Evolutionary conservation across 108 stramenopile species (phyloP).

Genomic region (Nitzschia sp.): DNA sequence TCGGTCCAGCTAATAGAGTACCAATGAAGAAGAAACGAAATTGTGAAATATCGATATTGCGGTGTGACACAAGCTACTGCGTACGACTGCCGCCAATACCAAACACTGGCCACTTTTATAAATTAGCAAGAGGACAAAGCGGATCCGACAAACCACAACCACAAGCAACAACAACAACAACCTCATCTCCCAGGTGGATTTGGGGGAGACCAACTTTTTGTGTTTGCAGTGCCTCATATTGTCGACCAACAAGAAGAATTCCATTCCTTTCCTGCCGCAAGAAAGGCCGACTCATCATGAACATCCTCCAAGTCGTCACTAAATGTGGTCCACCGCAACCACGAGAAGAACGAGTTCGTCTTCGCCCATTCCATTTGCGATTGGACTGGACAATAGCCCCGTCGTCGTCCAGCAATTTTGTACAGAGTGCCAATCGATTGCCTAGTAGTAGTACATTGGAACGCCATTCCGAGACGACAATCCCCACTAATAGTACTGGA

Average conservation of each 20-base stretch:
- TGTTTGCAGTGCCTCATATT: conserved; percentile 62
- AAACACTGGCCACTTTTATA: conserved; percentile 51
- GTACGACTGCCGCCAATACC: conserved; percentile 50
- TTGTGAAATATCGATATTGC: conserved; percentile 47
- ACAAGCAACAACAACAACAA: too few species aligned
- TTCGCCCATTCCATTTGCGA: conserved; percentile 47
- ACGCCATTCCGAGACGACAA: conserved; percentile 40
- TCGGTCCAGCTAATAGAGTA: conserved; percentile 83
- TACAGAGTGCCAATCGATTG: conserved; percentile 39
- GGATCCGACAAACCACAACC: too few species aligned
- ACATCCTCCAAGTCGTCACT: neutral
- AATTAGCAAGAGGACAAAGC: conserved; percentile 19
- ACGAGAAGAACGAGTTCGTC: too few species aligned
- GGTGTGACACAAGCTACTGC: conserved; percentile 27
- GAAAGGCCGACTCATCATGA: conserved; percentile 38
- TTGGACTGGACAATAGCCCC: conserved; percentile 83
- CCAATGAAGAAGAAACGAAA: conserved; percentile 27
- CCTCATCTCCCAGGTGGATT: conserved; percentile 48
- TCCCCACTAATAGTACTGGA: conserved; percentile 37
- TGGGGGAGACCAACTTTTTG: conserved; percentile 83
- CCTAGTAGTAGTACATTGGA: conserved; percentile 46
- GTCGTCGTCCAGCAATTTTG: conserved; percentile 51
- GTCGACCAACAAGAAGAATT: conserved; percentile 40
- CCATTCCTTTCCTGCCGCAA: conserved; percentile 88
- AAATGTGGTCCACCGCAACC: neutral